A percentile compares a stretch with the other conserved stretches of the same genome.
These are phyloP conservation scores for Yamadazyma spencermartinsiae DNA, from an alignment of 1,139 yeast species.

Conservation along the genomic window DNA sequence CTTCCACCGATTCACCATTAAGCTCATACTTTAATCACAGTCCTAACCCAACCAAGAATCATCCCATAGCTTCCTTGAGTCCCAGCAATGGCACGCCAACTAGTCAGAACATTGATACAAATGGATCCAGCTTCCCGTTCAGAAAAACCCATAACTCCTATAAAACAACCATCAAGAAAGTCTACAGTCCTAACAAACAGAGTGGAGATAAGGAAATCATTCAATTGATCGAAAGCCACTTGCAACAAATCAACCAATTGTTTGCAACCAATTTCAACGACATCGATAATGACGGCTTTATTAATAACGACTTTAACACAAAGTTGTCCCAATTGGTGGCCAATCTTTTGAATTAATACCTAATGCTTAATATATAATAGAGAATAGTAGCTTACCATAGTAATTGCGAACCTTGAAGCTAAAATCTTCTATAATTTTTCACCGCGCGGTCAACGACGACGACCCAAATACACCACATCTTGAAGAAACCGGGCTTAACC, in stretches of 20 bases:
- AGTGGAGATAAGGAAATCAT: slow-evolving; percentile 33
- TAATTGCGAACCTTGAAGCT: not conserved
- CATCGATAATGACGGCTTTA: slow-evolving; percentile 5
- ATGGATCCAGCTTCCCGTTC: slow-evolving; percentile 6
- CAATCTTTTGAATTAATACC: slow-evolving; percentile 13
- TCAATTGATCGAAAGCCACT: slow-evolving; percentile 24
- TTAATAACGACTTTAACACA: slow-evolving; percentile 20
- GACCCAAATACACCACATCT: too few species aligned
- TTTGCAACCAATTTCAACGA: slow-evolving; percentile 15
- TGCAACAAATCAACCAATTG: slow-evolving; percentile 29
- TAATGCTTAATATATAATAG: not conserved
- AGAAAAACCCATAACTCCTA: slow-evolving; percentile 22
- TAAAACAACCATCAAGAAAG: slow-evolving; percentile 38
- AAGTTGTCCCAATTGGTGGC: slow-evolving; percentile 20
- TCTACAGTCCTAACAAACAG: slow-evolving; percentile 36
- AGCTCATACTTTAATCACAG: slow-evolving; percentile 8
- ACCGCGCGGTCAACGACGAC: too few species aligned
- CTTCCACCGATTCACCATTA: slow-evolving; percentile 7
- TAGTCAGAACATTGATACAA: not conserved
- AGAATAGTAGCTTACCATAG: not conserved
- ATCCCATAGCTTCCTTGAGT: not conserved
- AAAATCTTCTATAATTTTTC: too few species aligned
- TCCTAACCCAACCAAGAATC: slow-evolving; percentile 2
- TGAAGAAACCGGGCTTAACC: too few species aligned
- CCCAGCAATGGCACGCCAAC: not conserved